Evolutionary conservation across 495 filamentous ascomycete species (phyloP).

Genomic region (Penicillium antarcticum): DNA sequence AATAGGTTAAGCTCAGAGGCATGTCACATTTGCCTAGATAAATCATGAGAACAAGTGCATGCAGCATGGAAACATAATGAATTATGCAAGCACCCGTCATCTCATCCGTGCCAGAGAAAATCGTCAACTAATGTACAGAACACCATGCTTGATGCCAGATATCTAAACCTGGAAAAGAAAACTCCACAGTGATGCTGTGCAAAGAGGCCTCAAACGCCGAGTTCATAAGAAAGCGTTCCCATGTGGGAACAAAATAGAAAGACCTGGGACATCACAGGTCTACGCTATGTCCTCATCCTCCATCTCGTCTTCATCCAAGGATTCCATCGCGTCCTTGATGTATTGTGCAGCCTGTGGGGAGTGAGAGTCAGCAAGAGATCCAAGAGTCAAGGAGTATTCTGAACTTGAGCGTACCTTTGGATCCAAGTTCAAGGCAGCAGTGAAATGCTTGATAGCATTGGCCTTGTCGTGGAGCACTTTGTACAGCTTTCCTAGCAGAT

Average conservation of each 20-base stretch:
- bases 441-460: slow-evolving; percentile 85
- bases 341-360: slow-evolving; percentile 70
- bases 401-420: slow-evolving; percentile 67
- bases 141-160: slow-evolving; percentile 28
- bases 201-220: slow-evolving; percentile 23
- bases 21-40: not conserved
- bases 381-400: not conserved
- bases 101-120: slow-evolving; percentile 1
- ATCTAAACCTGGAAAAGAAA: slow-evolving; percentile 24
- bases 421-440: slow-evolving; percentile 90
- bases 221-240: slow-evolving; percentile 13
- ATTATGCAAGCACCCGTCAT: slow-evolving; percentile 4
- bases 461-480: slow-evolving; percentile 75
- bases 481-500: slow-evolving; percentile 82
- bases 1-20: not conserved
- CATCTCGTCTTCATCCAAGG: slow-evolving; percentile 79
- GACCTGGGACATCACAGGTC: slow-evolving; percentile 17
- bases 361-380: slow-evolving; percentile 19
- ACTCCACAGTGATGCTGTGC: slow-evolving; percentile 42
- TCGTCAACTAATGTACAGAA: slow-evolving; percentile 42
- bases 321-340: slow-evolving; percentile 92
- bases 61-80: not conserved
- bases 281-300: slow-evolving; percentile 61
- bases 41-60: not conserved
- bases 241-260: slow-evolving; percentile 6